phyloP scores from a whole-genome alignment of 305 asterid genomes.

The Petunia hybrid region DNA sequence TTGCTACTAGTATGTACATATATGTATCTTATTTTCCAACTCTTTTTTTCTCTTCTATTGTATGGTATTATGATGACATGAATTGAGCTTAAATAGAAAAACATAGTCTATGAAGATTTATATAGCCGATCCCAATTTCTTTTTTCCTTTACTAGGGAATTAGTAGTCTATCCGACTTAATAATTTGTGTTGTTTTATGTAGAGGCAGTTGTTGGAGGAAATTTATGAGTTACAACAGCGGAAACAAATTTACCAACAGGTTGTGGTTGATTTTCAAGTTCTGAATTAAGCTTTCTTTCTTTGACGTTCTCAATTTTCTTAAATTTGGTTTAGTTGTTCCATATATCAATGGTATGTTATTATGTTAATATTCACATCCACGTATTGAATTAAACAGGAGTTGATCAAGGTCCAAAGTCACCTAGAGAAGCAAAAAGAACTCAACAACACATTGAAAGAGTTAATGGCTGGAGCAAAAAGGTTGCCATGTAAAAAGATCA shows the following conservation, averaged over 20 bases:
- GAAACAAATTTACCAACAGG: neutral
- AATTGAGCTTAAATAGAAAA: no score
- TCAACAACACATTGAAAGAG: neutral
- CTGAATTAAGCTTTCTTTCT: neutral
- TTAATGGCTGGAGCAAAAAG: neutral
- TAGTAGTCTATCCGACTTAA: neutral
- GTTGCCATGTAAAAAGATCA: neutral
- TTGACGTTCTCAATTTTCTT: neutral
- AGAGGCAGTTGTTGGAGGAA: neutral
- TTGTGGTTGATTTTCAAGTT: neutral
- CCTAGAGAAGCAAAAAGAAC: neutral
- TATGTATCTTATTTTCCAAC: no score
- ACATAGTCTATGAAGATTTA: no score
- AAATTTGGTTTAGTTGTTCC: neutral
- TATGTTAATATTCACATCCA: neutral
- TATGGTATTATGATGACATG: no score
- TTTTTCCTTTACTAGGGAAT: neutral
- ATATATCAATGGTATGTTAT: neutral
- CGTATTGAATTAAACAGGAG: neutral
- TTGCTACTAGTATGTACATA: no score
- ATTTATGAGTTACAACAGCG: neutral
- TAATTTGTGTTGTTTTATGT: neutral
- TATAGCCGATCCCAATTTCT: no score
- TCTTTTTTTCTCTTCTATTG: neutral
- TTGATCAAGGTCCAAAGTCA: neutral